Evolutionary conservation across 2,329 filamentous ascomycete species (phyloP), one percentile per base, ranked within the genome.

Genomic region (Neopestalotiopsis rosae): DNA sequence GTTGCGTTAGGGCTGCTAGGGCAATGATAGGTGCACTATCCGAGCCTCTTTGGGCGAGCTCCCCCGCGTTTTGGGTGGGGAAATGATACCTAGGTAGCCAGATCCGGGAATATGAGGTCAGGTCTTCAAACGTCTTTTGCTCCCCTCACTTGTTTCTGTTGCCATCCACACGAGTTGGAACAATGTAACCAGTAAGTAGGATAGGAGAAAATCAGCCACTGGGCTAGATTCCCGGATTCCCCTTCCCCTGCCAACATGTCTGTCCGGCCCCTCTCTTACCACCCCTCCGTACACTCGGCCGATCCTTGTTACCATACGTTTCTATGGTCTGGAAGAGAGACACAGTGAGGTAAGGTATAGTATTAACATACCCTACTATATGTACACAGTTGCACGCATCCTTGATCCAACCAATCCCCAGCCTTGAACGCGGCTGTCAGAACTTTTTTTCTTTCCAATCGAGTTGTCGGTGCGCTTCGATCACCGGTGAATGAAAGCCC

Each of bases 11-110:
- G 14, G 45, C 45, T 52, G 14, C n/a, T 17, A 13, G 10, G 34
- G 30, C 32, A 10, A 34, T 38, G 59, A 45, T 45, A 66, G 63
- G 63, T 66, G 63, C 63, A 57, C 63, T 57, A 66, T 58, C 63
- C 63, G 63, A 66, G 12, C 63, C 63, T 58, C 34, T 20, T 40
- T 30, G 10, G 14, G 24, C n/a, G 20, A 20, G 28, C 10, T n/a
- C 45, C 63, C 42, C 63, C 30, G 24, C 28, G 10, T 40, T 56
- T 14, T 45, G 42, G 28, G 57, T 17, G 49, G 52, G 32, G 56
- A 57, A 28, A n/a, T 52, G 7, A 52, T 52, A n/a, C 61, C 30
- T 38, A 14, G 17, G 20, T n/a, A 20, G 45, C 45, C 45, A 52
- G 45, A 52, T n/a, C 17, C 10, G 45, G 45, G 17, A 52, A 52